These are phyloP conservation scores for Purpureocillium takamizusanense DNA, from an alignment of 2,329 filamentous ascomycete species.

Conservation along the genomic window DNA sequence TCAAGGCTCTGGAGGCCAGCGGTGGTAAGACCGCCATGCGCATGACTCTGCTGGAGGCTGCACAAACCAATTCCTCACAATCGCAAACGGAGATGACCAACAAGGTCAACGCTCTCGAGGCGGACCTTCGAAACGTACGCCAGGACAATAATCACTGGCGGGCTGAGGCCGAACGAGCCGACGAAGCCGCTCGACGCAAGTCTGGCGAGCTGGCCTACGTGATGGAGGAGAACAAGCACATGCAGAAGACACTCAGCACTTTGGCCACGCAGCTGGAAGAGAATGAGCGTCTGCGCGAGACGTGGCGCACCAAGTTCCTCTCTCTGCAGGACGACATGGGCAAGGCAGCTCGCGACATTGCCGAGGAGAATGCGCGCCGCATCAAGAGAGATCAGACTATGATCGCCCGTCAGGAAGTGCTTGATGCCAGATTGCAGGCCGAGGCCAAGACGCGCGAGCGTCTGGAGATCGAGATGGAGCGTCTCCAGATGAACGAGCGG, in stretches of 20 bases:
- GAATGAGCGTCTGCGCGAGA: slow-evolving; percentile 74
- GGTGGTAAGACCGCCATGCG: slow-evolving; percentile 49
- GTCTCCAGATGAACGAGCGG: slow-evolving; percentile 55
- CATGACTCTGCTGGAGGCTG: slow-evolving; percentile 57
- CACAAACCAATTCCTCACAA: slow-evolving; percentile 49
- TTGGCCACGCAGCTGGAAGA: slow-evolving; percentile 75
- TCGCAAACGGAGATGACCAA: slow-evolving; percentile 46
- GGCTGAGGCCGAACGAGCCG: slow-evolving; percentile 49
- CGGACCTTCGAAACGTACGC: slow-evolving; percentile 44
- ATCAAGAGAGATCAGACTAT: slow-evolving; percentile 72
- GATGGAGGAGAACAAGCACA: slow-evolving; percentile 57
- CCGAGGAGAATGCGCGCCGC: slow-evolving; percentile 72
- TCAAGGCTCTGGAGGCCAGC: slow-evolving; percentile 50
- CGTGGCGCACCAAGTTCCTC: slow-evolving; percentile 76
- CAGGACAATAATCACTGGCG: slow-evolving; percentile 54
- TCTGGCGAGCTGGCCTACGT: slow-evolving; percentile 39
- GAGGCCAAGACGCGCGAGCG: slow-evolving; percentile 63
- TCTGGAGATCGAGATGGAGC: slow-evolving; percentile 56
- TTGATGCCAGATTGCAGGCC: slow-evolving; percentile 68
- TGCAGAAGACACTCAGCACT: slow-evolving; percentile 64
- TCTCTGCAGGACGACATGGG: slow-evolving; percentile 83
- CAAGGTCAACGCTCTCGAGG: slow-evolving; percentile 42
- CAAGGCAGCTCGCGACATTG: slow-evolving; percentile 66
- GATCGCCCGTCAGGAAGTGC: slow-evolving; percentile 68
- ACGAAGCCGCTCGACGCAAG: slow-evolving; percentile 40